Evolutionary conservation across 2,329 filamentous ascomycete genomes (phyloP), one percentile per base, ranked within the genome.

Genomic region (Diaporthe citriasiana): DNA sequence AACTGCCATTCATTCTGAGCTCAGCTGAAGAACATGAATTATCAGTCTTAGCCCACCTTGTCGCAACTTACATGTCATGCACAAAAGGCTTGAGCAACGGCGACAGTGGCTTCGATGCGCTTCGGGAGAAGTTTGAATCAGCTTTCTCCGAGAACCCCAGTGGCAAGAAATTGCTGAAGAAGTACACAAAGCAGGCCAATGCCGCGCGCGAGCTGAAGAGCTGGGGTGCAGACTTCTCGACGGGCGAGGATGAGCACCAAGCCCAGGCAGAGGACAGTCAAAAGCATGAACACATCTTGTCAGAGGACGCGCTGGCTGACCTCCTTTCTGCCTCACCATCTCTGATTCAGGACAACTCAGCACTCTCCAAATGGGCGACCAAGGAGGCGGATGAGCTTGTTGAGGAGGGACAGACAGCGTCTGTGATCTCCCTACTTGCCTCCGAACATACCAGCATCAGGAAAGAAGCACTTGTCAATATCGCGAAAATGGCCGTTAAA

Each of bases 371-470:
- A 79, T 98, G 94, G 95, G 87, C 89, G 55, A 89, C 90, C 76
- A 96, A 97, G 80, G 92, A 94, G 42, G 85, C 94, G 0, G 93
- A 95, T 56, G 92, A 95, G 79, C 89, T 95, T 0, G 86, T 97
- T 12, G 94, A 97, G 78, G 93, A 97, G 76, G 93, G 93, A 9
- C 89, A 94, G 78, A 87, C 94, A 30, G 87, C 89, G 19, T 88
- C 91, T 3, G 85, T 98, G 40, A 87, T 97, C 60, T 87, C 93
- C 45, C 93, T 96, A 78, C 87, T 98, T 15, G 93, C 91, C 71
- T 97, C 95, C 0, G 84, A 91, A 60, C 91, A 97, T 79, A 85
- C 87, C 47, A 93, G 93, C 81, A 93, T 98, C 77, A 90, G 95
- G 66, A 91, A 92, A 75, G 95, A 98, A 84, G 94, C 95, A 7